Evolutionary conservation across 306 rosid species (phyloP).

Genomic region (Calophaca sinica): DNA sequence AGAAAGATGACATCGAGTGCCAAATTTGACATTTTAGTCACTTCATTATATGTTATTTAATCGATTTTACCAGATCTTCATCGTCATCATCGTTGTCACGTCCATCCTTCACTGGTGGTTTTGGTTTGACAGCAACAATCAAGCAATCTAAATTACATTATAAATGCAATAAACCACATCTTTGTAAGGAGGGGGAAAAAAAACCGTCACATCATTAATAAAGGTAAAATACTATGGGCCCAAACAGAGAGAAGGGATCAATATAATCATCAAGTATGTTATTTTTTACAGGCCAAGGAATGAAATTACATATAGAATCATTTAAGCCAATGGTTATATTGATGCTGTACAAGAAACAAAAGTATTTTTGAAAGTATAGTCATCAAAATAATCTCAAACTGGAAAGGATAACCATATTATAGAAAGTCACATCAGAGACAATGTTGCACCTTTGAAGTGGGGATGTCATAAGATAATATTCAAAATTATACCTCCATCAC

Average conservation of each 20-base stretch:
- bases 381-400: slow-evolving; percentile 22
- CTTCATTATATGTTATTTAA: slow-evolving; percentile 32
- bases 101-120: slow-evolving; percentile 74
- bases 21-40: slow-evolving; percentile 16
- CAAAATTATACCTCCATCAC: slow-evolving; percentile 69
- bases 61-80: slow-evolving; percentile 78
- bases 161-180: slow-evolving; percentile 24
- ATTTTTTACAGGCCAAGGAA: neutral
- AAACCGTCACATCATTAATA: slow-evolving; percentile 8
- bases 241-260: slow-evolving; percentile 12
- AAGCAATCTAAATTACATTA: slow-evolving; percentile 60
- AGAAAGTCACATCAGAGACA: slow-evolving; percentile 11
- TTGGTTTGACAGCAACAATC: slow-evolving; percentile 93
- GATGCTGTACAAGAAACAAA: slow-evolving; percentile 14
- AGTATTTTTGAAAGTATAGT: slow-evolving; percentile 21
- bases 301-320: slow-evolving; percentile 1
- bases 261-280: slow-evolving; percentile 26
- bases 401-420: slow-evolving; percentile 1
- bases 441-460: slow-evolving; percentile 4
- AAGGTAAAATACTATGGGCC: neutral
- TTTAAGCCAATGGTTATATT: neutral
- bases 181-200: slow-evolving; percentile 35
- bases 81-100: slow-evolving; percentile 74
- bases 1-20: slow-evolving; percentile 37
- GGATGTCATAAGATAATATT: slow-evolving; percentile 14